Base-by-base conservation (phyloP, 805 yeast species). In the Diddensiella transvaalensis region DNA sequence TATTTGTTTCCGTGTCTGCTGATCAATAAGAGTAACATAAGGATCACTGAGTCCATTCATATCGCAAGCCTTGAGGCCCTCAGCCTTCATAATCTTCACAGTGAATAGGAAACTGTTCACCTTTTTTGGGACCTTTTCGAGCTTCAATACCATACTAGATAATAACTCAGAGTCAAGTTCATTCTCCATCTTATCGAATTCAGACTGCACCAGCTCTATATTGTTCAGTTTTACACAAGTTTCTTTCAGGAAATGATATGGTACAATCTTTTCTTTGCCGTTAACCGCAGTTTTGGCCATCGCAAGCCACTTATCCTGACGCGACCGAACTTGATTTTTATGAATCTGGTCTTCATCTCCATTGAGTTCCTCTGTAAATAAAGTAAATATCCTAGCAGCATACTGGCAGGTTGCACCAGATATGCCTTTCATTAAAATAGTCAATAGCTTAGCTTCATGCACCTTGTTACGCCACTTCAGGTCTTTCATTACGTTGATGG, bases 211-310 rank as follows among this genome's bases (percentile, higher is more conserved):
- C 11, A 56, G 59, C 39, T 64, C 70, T 6, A 88, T 60, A 58
- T 88, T 80, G 63, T 85, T 86, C 51, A 87, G 68, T n/a, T 84
- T 80, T n/a, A 85, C 78, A 65, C 95, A 87, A 0, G 89, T 81
- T 46, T 75, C 72, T 3, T 73, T 68, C 49, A 74, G 71, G 67
- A 84, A 84, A 39, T 77, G 74, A 59, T 73, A 81, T 0, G 89
- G 83, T 13, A 73, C 75, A 2, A 78, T 75, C 32, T 48, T 26
- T 39, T 70, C 71, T 0, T 62, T 64, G 2, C 68, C 61, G 19
- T 71, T 65, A 45, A 64, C 56, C 2, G 70, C 69, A 44, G 61
- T 68, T 26, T 63, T 65, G 1, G 72, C 67, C 49, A 60, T 57
- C 1, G 68, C 52, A 13, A 68, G 60, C 65, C 67, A 66, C 35